A percentile compares a stretch with the other conserved stretches of the same genome.
phyloP scores from a whole-genome alignment of 371 early-diverging fungal species.

The Capillidium rhysosporum region DNA sequence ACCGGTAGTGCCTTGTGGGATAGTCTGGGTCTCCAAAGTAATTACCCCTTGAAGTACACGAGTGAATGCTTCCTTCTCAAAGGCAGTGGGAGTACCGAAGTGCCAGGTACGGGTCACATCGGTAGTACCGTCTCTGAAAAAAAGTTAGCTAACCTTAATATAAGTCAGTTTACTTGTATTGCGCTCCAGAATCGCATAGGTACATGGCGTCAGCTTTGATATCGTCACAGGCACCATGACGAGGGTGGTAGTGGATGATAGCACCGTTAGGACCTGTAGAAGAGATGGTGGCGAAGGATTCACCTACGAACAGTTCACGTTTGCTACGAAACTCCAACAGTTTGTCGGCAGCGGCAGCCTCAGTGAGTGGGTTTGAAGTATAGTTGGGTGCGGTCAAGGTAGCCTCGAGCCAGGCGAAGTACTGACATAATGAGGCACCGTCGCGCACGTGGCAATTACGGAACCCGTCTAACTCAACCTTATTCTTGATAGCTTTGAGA shows the following conservation, averaged over 20 bases:
- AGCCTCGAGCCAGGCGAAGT: constrained; percentile 91
- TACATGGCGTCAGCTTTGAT: constrained; percentile 59
- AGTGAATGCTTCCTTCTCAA: constrained; percentile 87
- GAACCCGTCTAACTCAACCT: constrained; percentile 85
- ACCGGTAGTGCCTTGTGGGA: constrained; percentile 71
- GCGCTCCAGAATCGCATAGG: constrained; percentile 96
- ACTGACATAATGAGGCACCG: constrained; percentile 74
- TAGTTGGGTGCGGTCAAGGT: constrained; percentile 33
- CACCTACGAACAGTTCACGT: constrained; percentile 56
- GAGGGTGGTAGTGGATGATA: constrained; percentile 96
- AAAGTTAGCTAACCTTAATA: background rate
- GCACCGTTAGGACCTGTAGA: constrained; percentile 92
- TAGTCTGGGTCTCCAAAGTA: constrained; percentile 65
- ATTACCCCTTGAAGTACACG: constrained; percentile 97
- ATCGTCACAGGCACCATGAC: constrained; percentile 38
- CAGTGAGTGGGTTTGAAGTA: constrained; percentile 30
- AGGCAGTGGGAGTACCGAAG: constrained; percentile 70
- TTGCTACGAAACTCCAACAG: constrained; percentile 38
- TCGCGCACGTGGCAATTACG: constrained; percentile 84
- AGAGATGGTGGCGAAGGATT: constrained; percentile 96
- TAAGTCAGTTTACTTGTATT: constrained; percentile 41
- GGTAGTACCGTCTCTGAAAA: constrained; percentile 81
- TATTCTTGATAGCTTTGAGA: constrained; percentile 88
- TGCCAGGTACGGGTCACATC: constrained; percentile 96
- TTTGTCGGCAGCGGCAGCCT: constrained; percentile 61